phyloP scores from a whole-genome alignment of 352 stramenopile species.

The Phytophthora cajani region DNA sequence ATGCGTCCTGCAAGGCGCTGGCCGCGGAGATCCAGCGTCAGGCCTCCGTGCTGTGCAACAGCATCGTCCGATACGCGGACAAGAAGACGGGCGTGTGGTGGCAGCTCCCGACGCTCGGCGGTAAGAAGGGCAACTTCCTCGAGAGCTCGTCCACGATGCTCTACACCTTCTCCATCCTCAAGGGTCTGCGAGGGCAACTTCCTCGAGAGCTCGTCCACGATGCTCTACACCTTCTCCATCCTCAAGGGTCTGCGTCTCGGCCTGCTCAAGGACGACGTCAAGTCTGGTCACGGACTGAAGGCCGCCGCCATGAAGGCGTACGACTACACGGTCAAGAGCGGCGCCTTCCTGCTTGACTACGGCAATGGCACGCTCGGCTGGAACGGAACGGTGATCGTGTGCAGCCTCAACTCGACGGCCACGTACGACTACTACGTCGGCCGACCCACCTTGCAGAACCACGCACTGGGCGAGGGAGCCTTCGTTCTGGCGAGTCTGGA shows the following conservation, averaged over 20 bases:
- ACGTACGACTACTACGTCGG: conserved; percentile 40
- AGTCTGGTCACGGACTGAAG: background rate
- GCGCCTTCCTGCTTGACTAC: conserved; percentile 27
- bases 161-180: conserved; percentile 42
- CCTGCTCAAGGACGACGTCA: conserved; percentile 24
- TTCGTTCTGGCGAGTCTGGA: conserved; percentile 36
- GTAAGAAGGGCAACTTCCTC: conserved; percentile 34
- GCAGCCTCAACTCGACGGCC: conserved; percentile 37
- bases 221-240: conserved; percentile 42
- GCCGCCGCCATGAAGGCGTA: conserved; percentile 26
- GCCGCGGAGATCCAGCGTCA: conserved; percentile 22
- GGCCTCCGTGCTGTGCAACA: conserved; percentile 23
- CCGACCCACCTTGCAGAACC: conserved; percentile 28
- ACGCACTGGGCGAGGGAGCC: conserved; percentile 28
- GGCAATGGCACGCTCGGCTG: conserved; percentile 27
- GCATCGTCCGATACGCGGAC: conserved; percentile 27
- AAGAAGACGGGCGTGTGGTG: conserved; percentile 30
- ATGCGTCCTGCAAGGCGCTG: conserved; percentile 16
- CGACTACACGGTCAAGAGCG: conserved; percentile 28
- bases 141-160: conserved; percentile 43
- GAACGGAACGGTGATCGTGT: conserved; percentile 36
- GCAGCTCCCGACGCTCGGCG: conserved; percentile 33
- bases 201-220: conserved; percentile 40
- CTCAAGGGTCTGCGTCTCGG: conserved; percentile 37
- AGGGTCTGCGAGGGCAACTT: conserved; percentile 37